Conservation (phyloP, 768 basidiomycete genomes). For the Pisolithus orientalis region DNA sequence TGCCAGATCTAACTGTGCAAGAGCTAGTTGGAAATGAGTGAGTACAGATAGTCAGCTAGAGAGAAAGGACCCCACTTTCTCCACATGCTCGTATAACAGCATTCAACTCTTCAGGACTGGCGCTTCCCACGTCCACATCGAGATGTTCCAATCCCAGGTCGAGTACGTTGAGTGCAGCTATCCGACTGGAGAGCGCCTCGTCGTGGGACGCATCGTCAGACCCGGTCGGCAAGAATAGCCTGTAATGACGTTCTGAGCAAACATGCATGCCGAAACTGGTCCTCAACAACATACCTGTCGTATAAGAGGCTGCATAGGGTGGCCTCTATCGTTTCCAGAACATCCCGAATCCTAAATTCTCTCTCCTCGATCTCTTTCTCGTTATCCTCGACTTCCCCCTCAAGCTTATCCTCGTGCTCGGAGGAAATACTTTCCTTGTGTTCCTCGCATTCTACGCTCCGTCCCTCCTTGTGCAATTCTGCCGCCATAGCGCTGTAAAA, state of each 20-base stretch:
- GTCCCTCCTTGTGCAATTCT: constrained; percentile 38
- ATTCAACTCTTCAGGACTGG: constrained; percentile 45
- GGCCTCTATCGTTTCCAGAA: constrained; percentile 71
- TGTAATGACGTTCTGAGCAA: constrained; percentile 21
- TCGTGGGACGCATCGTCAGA: constrained; percentile 84
- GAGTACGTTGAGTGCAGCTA: constrained; percentile 87
- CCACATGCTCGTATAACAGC: constrained; percentile 69
- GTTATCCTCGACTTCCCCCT: constrained; percentile 15
- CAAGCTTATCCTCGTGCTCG: constrained; percentile 8
- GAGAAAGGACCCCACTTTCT: constrained; percentile 48
- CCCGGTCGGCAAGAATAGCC: constrained; percentile 71
- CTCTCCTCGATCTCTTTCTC: constrained; percentile 16
- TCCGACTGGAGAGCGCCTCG: constrained; percentile 79
- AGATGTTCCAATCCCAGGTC: constrained; percentile 87
- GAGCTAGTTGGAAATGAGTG: constrained; percentile 34
- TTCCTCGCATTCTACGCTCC: constrained; percentile 12
- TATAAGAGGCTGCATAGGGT: constrained; percentile 72
- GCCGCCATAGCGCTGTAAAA: constrained; percentile 66
- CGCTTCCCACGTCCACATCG: constrained; percentile 67
- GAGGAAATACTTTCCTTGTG: no score
- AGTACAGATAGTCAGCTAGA: constrained; percentile 12
- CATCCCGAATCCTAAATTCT: constrained; percentile 45
- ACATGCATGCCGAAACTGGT: not conserved
- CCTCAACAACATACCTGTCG: constrained; percentile 51
- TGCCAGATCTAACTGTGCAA: constrained; percentile 43